A percentile compares a stretch with the other conserved stretches of the same genome.
phyloP scores from a whole-genome alignment of 2,329 filamentous ascomycete species.

The Tolypocladium cylindrosporum region DNA sequence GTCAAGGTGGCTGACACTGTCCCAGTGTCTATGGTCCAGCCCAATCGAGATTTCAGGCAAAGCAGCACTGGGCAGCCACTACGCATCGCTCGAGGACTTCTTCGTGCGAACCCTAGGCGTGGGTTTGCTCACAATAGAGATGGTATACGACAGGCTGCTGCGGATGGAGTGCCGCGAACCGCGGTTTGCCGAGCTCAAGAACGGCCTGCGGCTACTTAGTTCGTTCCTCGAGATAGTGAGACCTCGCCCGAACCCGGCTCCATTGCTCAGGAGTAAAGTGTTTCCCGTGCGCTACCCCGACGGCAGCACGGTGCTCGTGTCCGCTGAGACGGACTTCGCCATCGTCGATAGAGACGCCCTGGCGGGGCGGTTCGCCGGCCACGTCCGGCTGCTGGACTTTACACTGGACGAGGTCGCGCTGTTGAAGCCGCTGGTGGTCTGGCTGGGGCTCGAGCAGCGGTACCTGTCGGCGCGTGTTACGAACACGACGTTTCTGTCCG shows the following conservation, averaged over 20 bases:
- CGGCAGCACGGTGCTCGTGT: constrained; percentile 5
- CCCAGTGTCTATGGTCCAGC: constrained; percentile 24
- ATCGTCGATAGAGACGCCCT: constrained; percentile 23
- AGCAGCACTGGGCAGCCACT: constrained; percentile 15
- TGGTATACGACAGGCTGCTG: constrained; percentile 21
- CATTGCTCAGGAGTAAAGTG: constrained; percentile 5
- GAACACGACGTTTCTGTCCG: constrained; percentile 20
- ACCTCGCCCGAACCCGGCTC: neutral
- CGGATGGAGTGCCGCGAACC: constrained; percentile 4
- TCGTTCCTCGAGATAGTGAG: constrained; percentile 13
- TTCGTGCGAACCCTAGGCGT: constrained; percentile 20
- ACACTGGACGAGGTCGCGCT: constrained; percentile 18
- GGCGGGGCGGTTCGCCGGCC: constrained; percentile 12
- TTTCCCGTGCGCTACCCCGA: constrained; percentile 15
- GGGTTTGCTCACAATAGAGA: constrained; percentile 14
- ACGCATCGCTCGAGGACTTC: constrained; percentile 16
- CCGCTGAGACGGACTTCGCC: constrained; percentile 15
- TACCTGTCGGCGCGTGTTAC: constrained; percentile 22
- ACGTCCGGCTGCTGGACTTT: constrained; percentile 25
- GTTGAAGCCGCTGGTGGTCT: constrained; percentile 21
- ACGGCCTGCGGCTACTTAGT: constrained; percentile 20
- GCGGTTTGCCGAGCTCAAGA: constrained; percentile 14
- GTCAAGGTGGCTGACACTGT: constrained; percentile 15
- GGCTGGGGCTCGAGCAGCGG: constrained; percentile 18
- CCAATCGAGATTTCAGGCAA: constrained; percentile 16